These are phyloP conservation scores for Blastocystis sp. DNA, from an alignment of 352 stramenopile genomes.

Conservation along the genomic window DNA sequence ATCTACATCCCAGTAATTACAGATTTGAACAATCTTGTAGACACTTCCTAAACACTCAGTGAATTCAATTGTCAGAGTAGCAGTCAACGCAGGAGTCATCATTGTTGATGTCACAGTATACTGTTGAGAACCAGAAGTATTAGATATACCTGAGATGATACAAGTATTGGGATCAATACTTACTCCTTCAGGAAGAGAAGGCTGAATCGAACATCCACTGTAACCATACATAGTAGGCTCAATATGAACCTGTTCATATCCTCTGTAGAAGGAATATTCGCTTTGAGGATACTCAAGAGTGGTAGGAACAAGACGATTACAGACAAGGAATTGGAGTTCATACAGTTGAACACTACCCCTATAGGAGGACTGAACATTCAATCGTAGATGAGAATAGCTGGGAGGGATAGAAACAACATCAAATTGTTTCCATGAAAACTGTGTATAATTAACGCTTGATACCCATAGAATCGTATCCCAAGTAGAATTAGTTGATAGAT, in stretches of 20 bases:
- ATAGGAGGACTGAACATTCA: no score
- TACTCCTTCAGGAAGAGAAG: not conserved
- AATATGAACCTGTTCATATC: not conserved
- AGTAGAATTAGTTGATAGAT: no score
- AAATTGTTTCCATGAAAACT: no score
- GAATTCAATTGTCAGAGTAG: slow-evolving; percentile 28
- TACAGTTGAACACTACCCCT: not conserved
- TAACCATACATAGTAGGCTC: not conserved
- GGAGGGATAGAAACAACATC: no score
- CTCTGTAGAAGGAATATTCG: not conserved
- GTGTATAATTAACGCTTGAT: no score
- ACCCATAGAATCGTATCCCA: no score
- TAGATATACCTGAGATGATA: slow-evolving; percentile 27
- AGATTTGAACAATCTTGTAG: slow-evolving; percentile 20
- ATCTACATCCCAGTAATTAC: not conserved
- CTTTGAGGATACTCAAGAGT: not conserved
- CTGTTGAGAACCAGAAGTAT: not conserved
- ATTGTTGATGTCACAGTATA: slow-evolving; percentile 38
- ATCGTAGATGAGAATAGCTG: no score
- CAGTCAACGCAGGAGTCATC: not conserved
- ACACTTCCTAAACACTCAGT: not conserved
- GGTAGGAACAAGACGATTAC: not conserved
- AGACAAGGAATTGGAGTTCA: slow-evolving; percentile 38
- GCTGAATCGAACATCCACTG: not conserved
- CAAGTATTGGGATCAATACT: slow-evolving; percentile 11